phyloP scores from a whole-genome alignment of 2,329 filamentous ascomycete species.

The Chaetoscypha palmicola region DNA sequence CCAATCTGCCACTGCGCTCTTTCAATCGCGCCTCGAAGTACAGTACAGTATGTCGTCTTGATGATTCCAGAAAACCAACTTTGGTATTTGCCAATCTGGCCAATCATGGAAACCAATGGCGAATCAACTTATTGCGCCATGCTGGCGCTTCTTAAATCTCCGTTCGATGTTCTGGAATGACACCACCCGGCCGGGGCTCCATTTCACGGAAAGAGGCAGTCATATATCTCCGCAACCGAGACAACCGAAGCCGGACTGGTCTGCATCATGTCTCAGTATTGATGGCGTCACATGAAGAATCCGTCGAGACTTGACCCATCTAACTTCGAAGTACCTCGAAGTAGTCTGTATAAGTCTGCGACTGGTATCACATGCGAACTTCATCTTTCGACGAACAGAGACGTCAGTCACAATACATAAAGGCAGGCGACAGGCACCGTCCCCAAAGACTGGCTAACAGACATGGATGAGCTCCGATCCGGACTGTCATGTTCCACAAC shows the following conservation, averaged over 20 bases:
- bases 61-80: too few species aligned
- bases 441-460: too few species aligned
- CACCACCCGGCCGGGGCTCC: not conserved
- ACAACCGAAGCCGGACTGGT: constrained; percentile 1
- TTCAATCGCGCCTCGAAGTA: not conserved
- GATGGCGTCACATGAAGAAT: constrained; percentile 5
- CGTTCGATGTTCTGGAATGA: not conserved
- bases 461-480: too few species aligned
- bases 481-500: too few species aligned
- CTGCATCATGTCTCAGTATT: not conserved
- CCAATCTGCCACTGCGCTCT: not conserved
- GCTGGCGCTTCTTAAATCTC: not conserved
- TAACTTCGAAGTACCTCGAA: not conserved
- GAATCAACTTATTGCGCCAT: not conserved
- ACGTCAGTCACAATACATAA: too few species aligned
- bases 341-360: not conserved
- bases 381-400: too few species aligned
- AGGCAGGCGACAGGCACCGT: too few species aligned
- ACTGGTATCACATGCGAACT: too few species aligned
- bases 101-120: too few species aligned
- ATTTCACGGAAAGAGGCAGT: too few species aligned
- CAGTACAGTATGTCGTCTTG: not conserved
- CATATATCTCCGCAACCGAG: constrained; percentile 5
- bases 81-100: too few species aligned
- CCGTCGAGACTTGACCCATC: not conserved